A percentile compares a stretch with the other conserved stretches of the same genome.
Conservation (phyloP, 495 filamentous ascomycete species). For the Hyaloscypha finlandica region DNA sequence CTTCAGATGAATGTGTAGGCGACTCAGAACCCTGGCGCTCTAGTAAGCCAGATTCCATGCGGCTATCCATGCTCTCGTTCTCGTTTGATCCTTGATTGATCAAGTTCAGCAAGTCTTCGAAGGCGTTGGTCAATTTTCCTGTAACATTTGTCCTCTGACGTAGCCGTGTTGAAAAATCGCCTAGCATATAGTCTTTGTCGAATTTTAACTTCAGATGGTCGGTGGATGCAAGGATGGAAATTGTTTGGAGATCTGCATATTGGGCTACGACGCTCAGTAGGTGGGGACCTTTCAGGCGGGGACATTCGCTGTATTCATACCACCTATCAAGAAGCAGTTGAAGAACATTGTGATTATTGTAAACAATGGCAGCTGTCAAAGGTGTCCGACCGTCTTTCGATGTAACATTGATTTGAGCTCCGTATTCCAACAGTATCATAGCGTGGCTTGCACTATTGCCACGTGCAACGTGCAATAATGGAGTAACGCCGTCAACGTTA, state of each 20-base stretch:
- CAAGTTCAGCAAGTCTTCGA: slow-evolving; percentile 21
- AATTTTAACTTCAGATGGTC: slow-evolving; percentile 33
- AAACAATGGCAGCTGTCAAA: slow-evolving; percentile 26
- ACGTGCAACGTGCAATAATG: slow-evolving; percentile 43
- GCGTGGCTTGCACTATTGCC: slow-evolving; percentile 40
- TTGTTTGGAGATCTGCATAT: slow-evolving; percentile 34
- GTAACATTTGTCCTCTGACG: slow-evolving; percentile 8
- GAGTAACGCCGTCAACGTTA: slow-evolving; percentile 35
- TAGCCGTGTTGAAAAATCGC: slow-evolving; percentile 13
- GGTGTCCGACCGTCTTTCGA: slow-evolving; percentile 9
- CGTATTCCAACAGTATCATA: slow-evolving; percentile 42
- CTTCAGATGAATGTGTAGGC: too few relatives aligned
- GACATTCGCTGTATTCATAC: slow-evolving; percentile 36
- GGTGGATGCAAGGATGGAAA: slow-evolving; percentile 26
- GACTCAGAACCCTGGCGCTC: not conserved
- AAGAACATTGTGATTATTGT: slow-evolving; percentile 36
- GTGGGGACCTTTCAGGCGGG: slow-evolving; percentile 36
- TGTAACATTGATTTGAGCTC: slow-evolving; percentile 41
- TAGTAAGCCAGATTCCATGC: slow-evolving; percentile 16
- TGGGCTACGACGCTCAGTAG: slow-evolving; percentile 31
- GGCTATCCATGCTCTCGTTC: slow-evolving; percentile 12
- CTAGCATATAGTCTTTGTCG: slow-evolving; percentile 27
- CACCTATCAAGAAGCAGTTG: slow-evolving; percentile 34
- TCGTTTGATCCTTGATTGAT: slow-evolving; percentile 15
- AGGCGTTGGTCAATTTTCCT: slow-evolving; percentile 15